Evolutionary conservation across 495 filamentous ascomycete genomes (phyloP), one percentile per base, ranked within the genome.

Genomic region (Penicillium lagena): DNA sequence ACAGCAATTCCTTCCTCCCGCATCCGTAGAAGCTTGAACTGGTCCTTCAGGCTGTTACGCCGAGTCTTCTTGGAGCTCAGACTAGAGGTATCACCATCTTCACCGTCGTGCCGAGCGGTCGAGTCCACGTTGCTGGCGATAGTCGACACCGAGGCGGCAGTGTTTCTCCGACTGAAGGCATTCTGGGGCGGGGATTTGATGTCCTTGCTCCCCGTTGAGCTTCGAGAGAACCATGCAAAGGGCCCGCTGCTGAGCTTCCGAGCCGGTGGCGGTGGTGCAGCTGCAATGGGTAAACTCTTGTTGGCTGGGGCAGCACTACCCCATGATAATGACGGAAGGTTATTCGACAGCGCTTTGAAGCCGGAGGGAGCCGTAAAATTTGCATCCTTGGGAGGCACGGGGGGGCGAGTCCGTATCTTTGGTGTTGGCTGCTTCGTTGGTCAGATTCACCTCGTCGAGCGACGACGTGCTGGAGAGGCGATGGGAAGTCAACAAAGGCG

Each of bases 201-300:
- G 27, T 86, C 79, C 57, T 87, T 87, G 28, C 73, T 68, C 29
- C 73, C 54, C 3, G 76, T 75, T 9, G 81, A 82, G 56, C 77
- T 84, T 47, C 89, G 75, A n/a, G 87, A 89, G 38, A 94, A 75
- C 87, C 86, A 93, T 13, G 86, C 80, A 47, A 91, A 95, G 0
- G 89, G 88, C 44, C 86, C 82, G 35, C 82, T 86, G 15, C 87
- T 68, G 22, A 22, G 22, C 58, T 89, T 91, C 59, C 86, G 74
- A 29, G 75, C 47, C 4, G 73, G 62, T 15, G 68, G 66, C 27
- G 75, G 66, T 22, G 68, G 65, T 29, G 75, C 61, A 35, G 62
- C 55, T 28, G 76, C 64, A 40, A 66, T 54, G 39, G 54, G 57
- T 32, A 60, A 22, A 22, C 22, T 63, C 44, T 70, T 69, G 40